phyloP scores from a whole-genome alignment of 768 basidiomycete genomes.

The Pisolithus tinctorius region DNA sequence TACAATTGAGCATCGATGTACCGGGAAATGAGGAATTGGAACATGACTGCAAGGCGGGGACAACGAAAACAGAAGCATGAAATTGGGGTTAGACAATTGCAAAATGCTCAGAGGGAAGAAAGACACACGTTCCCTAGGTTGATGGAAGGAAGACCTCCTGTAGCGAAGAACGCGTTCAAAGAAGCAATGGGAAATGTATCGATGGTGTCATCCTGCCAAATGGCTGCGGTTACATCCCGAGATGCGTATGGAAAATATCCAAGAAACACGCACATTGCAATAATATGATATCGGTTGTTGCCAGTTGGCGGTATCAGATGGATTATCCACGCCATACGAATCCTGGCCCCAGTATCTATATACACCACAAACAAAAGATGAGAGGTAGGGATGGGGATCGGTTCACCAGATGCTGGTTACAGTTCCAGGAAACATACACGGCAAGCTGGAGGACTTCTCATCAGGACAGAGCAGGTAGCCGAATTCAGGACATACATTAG shows the following conservation, averaged over 20 bases:
- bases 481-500: not conserved
- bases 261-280: slow-evolving; percentile 17
- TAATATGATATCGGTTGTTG: slow-evolving; percentile 29
- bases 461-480: not conserved
- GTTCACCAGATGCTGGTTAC: not conserved
- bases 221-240: not conserved
- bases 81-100: slow-evolving; percentile 23
- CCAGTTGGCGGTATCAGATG: slow-evolving; percentile 22
- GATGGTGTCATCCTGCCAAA: slow-evolving; percentile 44
- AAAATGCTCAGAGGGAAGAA: not conserved
- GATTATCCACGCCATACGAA: slow-evolving; percentile 28
- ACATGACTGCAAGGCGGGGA: slow-evolving; percentile 46
- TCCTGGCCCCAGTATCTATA: slow-evolving; percentile 33
- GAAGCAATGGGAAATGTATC: slow-evolving; percentile 59
- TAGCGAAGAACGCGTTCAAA: slow-evolving; percentile 51
- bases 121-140: slow-evolving; percentile 51
- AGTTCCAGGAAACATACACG: not conserved
- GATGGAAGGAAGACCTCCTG: slow-evolving; percentile 51
- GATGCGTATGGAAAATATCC: not conserved
- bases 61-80: too few species aligned
- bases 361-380: too few species aligned
- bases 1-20: slow-evolving; percentile 56
- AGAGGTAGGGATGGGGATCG: too few species aligned
- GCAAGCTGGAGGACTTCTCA: not conserved
- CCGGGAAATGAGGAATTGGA: slow-evolving; percentile 55